phyloP scores from a whole-genome alignment of 2,329 filamentous ascomycete species.

The Alternaria metachromatica region DNA sequence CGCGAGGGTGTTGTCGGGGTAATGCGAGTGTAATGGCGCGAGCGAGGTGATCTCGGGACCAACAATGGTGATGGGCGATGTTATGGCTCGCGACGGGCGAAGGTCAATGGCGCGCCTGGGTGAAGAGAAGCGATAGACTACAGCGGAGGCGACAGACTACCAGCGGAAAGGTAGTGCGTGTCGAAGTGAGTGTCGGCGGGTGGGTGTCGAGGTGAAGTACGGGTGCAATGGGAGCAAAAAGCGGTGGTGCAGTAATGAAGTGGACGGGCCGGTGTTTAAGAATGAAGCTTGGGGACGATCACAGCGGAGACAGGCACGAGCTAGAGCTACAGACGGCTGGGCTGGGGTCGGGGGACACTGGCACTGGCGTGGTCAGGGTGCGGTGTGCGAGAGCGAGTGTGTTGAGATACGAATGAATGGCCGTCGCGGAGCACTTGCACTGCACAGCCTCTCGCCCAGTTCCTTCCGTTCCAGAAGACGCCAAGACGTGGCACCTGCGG shows the following conservation, averaged over 20 bases:
- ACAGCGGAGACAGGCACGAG: conserved; percentile 20
- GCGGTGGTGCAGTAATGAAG: neutral
- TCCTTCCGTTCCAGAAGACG: conserved; percentile 14
- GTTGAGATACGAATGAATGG: conserved; percentile 19
- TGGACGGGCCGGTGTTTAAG: conserved; percentile 21
- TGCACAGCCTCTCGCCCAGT: conserved; percentile 14
- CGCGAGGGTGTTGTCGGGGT: conserved; percentile 1
- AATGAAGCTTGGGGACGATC: conserved; percentile 17
- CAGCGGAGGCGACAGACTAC: conserved; percentile 10
- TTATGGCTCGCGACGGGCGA: conserved; percentile 3
- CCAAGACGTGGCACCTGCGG: conserved; percentile 17
- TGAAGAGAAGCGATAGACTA: conserved; percentile 18
- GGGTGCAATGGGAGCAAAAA: neutral
- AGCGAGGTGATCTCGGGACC: conserved; percentile 2
- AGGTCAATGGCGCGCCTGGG: conserved; percentile 10
- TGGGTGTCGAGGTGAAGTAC: neutral
- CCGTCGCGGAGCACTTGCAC: conserved; percentile 7
- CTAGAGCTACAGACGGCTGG: conserved; percentile 11
- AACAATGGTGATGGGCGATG: conserved; percentile 11
- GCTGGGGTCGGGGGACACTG: conserved; percentile 6
- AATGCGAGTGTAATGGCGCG: neutral
- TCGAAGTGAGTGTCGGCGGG: neutral
- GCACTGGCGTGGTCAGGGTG: conserved; percentile 6
- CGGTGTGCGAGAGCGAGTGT: conserved; percentile 3
- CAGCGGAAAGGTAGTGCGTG: neutral